phyloP scores from a whole-genome alignment of 768 basidiomycete species.

The Auricularia auricula-judae region DNA sequence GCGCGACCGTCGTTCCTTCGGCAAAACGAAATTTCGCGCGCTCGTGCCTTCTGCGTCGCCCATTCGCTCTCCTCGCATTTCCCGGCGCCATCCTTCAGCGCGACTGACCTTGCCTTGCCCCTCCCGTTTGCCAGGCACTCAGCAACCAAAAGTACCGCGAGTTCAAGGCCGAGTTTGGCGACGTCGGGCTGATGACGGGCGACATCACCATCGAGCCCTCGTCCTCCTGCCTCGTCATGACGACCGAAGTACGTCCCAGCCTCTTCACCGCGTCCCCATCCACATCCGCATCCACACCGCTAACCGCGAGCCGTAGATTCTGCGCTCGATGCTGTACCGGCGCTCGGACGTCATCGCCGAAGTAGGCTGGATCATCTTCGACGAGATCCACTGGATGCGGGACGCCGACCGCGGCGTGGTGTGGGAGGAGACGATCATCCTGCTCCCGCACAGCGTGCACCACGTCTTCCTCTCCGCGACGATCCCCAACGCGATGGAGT shows the following conservation, averaged over 20 bases:
- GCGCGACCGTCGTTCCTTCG: too few species aligned
- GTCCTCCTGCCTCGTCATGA: constrained; percentile 97
- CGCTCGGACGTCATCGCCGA: constrained; percentile 99
- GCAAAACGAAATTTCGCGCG: too few species aligned
- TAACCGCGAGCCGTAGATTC: constrained; percentile 47
- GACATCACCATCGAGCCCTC: constrained; percentile 98
- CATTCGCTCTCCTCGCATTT: too few species aligned
- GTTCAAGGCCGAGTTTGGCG: constrained; percentile 92
- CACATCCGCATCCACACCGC: not conserved
- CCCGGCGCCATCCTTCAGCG: too few species aligned
- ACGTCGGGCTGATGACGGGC: constrained; percentile 98
- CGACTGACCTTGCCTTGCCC: not conserved
- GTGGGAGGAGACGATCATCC: constrained; percentile 98
- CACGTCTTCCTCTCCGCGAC: constrained; percentile 99
- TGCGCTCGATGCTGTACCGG: constrained; percentile 96
- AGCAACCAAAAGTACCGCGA: constrained; percentile 99
- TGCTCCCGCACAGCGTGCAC: constrained; percentile 90
- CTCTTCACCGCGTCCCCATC: too few species aligned
- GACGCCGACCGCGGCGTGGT: constrained; percentile 95
- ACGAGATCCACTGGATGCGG: constrained; percentile 99
- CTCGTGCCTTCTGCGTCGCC: too few species aligned
- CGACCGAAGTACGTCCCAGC: constrained; percentile 66
- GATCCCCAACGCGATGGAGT: constrained; percentile 99
- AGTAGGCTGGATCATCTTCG: constrained; percentile 99
- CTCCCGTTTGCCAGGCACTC: constrained; percentile 54